Conservation (phyloP, 1,139 yeast species). For the Geotrichum europaeum region DNA sequence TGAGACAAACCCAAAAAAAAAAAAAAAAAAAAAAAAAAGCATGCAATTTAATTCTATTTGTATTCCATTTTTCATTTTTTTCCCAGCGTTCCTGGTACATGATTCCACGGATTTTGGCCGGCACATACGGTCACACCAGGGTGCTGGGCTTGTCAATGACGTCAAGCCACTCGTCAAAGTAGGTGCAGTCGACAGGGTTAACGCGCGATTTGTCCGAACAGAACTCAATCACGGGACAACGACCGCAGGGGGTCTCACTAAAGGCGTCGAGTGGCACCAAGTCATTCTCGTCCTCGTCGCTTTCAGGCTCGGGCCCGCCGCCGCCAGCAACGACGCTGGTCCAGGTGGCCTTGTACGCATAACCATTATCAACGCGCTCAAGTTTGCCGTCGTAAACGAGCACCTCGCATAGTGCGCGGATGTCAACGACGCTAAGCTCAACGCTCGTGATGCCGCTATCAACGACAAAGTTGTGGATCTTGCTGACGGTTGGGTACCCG, state of each 20-base stretch:
- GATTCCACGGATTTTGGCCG: background rate
- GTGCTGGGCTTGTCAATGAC: background rate
- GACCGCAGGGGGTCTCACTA: conserved; percentile 36
- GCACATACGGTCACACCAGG: background rate
- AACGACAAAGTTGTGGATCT: conserved; percentile 71
- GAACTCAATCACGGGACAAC: conserved; percentile 31
- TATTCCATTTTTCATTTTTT: background rate
- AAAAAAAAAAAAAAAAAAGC: background rate
- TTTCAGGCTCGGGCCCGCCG: conserved; percentile 38
- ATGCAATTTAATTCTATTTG: background rate
- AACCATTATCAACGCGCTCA: conserved; percentile 50
- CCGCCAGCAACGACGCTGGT: conserved; percentile 58
- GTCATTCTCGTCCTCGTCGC: conserved; percentile 18
- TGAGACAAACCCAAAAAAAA: background rate
- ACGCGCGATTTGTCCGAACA: conserved; percentile 34
- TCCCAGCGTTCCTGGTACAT: background rate
- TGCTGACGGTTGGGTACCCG: conserved; percentile 62
- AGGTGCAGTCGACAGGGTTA: conserved; percentile 33
- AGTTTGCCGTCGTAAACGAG: conserved; percentile 79
- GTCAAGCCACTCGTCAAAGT: conserved; percentile 35
- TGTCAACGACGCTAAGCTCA: conserved; percentile 67
- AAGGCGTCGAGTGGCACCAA: conserved; percentile 26
- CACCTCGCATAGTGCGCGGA: conserved; percentile 81
- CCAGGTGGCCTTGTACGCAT: conserved; percentile 46
- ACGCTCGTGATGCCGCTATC: conserved; percentile 73